Conservation (phyloP, 2,329 filamentous ascomycete species). For the Capronia americana region DNA sequence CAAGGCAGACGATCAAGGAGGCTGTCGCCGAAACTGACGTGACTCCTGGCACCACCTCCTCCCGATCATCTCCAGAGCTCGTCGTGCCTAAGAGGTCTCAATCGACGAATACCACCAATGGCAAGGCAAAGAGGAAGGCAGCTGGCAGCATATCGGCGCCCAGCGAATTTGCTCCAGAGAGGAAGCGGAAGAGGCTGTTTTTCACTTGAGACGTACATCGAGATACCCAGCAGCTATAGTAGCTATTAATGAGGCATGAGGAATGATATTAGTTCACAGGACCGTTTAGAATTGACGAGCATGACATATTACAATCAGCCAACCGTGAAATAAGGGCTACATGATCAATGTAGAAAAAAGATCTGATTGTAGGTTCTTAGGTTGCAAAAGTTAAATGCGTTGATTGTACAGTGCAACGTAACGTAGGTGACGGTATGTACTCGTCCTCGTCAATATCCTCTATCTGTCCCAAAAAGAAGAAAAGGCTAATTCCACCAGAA, state of each 20-base stretch:
- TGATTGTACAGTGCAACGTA: neutral
- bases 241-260: neutral
- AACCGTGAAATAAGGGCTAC: neutral
- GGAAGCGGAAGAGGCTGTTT: constrained; percentile 37
- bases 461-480: no score
- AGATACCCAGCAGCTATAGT: neutral
- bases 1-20: constrained; percentile 82
- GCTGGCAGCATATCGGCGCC: constrained; percentile 1
- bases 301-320: neutral
- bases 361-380: neutral
- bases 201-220: constrained; percentile 30
- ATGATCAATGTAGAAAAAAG: neutral
- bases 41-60: constrained; percentile 1
- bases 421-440: neutral
- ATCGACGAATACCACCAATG: constrained; percentile 8
- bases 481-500: no score
- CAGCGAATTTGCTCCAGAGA: constrained; percentile 8
- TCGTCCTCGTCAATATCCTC: neutral
- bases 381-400: neutral
- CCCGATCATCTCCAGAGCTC: constrained; percentile 18
- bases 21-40: constrained; percentile 59
- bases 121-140: constrained; percentile 31
- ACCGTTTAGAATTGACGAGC: neutral
- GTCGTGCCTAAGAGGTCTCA: neutral
- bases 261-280: neutral